These are phyloP conservation scores for Eucalyptus coolabah DNA, from an alignment of 345 rosid genomes.

Conservation along the genomic window DNA sequence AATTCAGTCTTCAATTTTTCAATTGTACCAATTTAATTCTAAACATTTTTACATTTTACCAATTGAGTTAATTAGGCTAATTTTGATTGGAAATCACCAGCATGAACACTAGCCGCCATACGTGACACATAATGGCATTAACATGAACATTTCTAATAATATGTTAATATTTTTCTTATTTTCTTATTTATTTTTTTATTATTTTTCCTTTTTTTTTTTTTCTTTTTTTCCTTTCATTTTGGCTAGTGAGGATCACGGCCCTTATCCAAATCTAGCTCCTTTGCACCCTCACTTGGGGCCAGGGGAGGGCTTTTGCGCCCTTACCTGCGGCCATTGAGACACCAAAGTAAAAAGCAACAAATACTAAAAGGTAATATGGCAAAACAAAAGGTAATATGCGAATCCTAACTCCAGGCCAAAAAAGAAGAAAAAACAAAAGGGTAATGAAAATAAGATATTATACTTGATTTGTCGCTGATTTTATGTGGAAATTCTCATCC, in stretches of 20 bases:
- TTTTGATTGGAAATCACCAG: no score
- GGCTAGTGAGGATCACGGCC: accelerated
- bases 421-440: background rate
- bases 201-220: accelerated
- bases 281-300: background rate
- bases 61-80: no score
- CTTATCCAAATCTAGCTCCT: background rate
- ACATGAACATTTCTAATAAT: background rate
- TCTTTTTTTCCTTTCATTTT: background rate
- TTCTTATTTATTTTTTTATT: no score
- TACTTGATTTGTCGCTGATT: background rate
- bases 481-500: background rate
- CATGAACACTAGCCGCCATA: accelerated
- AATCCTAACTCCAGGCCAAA: background rate
- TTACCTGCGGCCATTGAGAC: accelerated
- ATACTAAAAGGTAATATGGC: background rate
- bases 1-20: accelerated
- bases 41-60: no score
- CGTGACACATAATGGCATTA: accelerated
- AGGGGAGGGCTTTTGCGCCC: background rate
- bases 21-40: accelerated
- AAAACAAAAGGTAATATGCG: background rate
- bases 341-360: background rate
- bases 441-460: background rate
- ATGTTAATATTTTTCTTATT: no score